Percentiles rank a stretch among this genome's conserved stretches.
These are phyloP conservation scores for Suillus decipiens DNA, from an alignment of 768 basidiomycete genomes.

Conservation along the genomic window DNA sequence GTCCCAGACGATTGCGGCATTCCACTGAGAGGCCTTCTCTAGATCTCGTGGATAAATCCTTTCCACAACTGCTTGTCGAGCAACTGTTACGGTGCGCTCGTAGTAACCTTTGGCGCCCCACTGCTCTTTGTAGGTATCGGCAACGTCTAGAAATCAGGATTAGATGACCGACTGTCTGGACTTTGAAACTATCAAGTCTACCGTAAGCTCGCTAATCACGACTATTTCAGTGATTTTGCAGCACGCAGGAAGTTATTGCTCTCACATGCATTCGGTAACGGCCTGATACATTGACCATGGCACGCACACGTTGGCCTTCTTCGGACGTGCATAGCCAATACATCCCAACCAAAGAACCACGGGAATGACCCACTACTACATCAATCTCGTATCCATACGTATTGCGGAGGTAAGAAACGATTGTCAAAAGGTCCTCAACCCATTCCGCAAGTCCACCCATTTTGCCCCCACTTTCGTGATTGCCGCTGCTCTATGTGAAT, in stretches of 20 bases:
- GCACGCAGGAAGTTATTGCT: constrained; percentile 15
- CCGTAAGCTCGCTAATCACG: constrained; percentile 29
- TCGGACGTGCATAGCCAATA: constrained; percentile 68
- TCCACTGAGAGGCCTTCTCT: constrained; percentile 60
- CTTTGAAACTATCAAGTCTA: constrained; percentile 11
- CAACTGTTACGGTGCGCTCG: constrained; percentile 65
- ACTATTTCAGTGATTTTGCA: constrained; percentile 10
- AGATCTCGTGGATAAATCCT: constrained; percentile 61
- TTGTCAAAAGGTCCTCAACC: constrained; percentile 62
- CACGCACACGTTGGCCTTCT: constrained; percentile 55
- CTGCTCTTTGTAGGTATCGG: constrained; percentile 43
- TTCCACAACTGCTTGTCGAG: constrained; percentile 56
- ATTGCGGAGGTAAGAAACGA: constrained; percentile 60
- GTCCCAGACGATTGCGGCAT: constrained; percentile 68
- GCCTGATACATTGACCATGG: constrained; percentile 76
- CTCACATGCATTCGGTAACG: constrained; percentile 80
- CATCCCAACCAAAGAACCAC: constrained; percentile 66
- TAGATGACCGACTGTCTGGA: not conserved
- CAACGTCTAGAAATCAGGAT: constrained; percentile 21
- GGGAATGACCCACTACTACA: constrained; percentile 76
- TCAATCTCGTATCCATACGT: constrained; percentile 69
- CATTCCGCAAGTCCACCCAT: constrained; percentile 67
- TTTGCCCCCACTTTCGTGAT: constrained; percentile 71
- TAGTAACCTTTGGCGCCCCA: constrained; percentile 61
- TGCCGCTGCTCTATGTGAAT: constrained; percentile 52